Conservation (phyloP, 768 basidiomycete genomes). For the Obba rivulosa region DNA sequence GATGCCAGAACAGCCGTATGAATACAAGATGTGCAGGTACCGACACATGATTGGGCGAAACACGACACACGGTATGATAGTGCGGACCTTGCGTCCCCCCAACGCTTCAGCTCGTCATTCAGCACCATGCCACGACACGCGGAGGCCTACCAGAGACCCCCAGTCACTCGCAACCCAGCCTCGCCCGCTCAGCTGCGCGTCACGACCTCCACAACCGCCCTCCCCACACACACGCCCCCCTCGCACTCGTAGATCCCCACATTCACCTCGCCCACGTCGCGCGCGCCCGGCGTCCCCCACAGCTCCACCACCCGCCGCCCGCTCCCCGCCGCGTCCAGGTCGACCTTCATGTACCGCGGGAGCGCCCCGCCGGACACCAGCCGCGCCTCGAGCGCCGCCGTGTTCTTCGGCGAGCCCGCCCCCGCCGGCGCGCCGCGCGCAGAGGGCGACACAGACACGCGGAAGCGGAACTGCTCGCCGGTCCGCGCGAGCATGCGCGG, state of each 20-base stretch:
- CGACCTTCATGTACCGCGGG: conserved; percentile 52
- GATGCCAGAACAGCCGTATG: no score
- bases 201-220: conserved; percentile 53
- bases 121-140: no score
- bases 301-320: conserved; percentile 48
- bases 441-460: conserved; percentile 36
- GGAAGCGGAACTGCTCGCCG: conserved; percentile 57
- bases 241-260: conserved; percentile 51
- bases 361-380: conserved; percentile 47
- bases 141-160: neutral
- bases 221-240: conserved; percentile 47
- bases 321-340: conserved; percentile 30
- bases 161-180: neutral
- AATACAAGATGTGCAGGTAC: no score
- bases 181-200: conserved; percentile 21
- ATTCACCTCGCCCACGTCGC: conserved; percentile 48
- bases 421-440: conserved; percentile 11
- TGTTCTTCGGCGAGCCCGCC: neutral
- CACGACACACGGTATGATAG: no score
- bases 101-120: no score
- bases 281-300: conserved; percentile 43
- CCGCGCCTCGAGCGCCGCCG: conserved; percentile 40
- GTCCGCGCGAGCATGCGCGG: conserved; percentile 45
- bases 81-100: no score
- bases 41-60: no score